Conservation (phyloP, 768 basidiomycete species). For the Tylopilus sp. region DNA sequence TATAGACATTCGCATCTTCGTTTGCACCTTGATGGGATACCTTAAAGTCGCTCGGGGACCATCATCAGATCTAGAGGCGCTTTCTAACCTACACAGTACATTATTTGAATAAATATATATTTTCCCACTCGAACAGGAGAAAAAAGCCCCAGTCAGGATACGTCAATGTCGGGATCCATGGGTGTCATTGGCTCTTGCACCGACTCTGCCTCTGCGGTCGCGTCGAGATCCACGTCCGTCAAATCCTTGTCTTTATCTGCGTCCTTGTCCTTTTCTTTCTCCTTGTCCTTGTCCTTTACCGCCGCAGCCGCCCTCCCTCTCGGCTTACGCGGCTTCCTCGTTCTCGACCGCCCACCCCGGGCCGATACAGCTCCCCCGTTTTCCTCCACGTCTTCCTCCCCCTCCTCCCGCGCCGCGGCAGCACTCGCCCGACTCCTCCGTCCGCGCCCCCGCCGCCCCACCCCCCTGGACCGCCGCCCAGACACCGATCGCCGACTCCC, state of each 20-base stretch:
- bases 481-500: slow-evolving; percentile 13
- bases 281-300: slow-evolving; percentile 29
- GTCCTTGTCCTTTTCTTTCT: slow-evolving; percentile 19
- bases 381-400: slow-evolving; percentile 39
- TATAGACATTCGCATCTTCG: neutral
- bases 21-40: neutral
- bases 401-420: slow-evolving; percentile 28
- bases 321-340: slow-evolving; percentile 24
- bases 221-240: slow-evolving; percentile 31
- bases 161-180: slow-evolving; percentile 36
- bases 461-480: slow-evolving; percentile 21
- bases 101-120: neutral
- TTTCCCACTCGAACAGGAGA: neutral
- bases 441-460: neutral
- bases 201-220: slow-evolving; percentile 28
- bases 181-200: slow-evolving; percentile 35
- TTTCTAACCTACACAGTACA: neutral
- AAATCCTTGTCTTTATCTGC: slow-evolving; percentile 16
- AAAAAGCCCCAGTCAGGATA: slow-evolving; percentile 31
- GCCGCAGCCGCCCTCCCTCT: slow-evolving; percentile 15
- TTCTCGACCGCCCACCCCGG: slow-evolving; percentile 33
- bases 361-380: slow-evolving; percentile 18
- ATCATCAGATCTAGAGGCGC: neutral
- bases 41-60: neutral
- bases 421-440: slow-evolving; percentile 19